Base-by-base conservation (phyloP, 371 early-diverging fungal species). In the Mortierella sp. region DNA sequence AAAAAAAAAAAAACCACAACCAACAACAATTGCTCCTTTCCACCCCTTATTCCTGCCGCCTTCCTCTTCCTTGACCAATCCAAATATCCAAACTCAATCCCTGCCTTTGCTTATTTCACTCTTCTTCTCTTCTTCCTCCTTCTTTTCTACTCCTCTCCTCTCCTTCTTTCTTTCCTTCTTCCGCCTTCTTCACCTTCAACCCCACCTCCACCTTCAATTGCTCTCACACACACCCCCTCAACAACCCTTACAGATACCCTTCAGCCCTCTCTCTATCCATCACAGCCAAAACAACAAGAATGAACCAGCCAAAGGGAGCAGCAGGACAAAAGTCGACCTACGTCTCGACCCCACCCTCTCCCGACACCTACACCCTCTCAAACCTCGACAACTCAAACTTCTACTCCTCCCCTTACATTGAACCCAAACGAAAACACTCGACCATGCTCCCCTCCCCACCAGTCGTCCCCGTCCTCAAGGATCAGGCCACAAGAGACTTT, bases 401-500 rank as follows among this genome's bases (percentile, higher is more conserved):
- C 32, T 84, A 80, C 75, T 27, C 78, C n/a, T 78, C 80, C 0
- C 84, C 84, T 3, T 58, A 54, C 44, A 77, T 84, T 29, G 78
- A 77, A 0, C 75, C 46, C 44, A 80, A 80, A 70, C 70, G 56
- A 38, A 79, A 81, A 54, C 35, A 68, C 68, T 46, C 72, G 11
- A 43, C 78, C 6, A 72, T 77, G 51, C 55, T 84, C 29, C 81
- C 80, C 12, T 80, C 84, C 14, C 80, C 84, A 0, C 77, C 84
- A 5, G 75, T 70, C 27, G 24, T 73, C 27, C 56, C 70, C 16
- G 10, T 55, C 14, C n/a, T 58, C 51, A 51, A 51, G 24, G 70
- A 48, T 48, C 78, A 75, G 32, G 81, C 78, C 0, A 27, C 73
- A 60, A 77, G 75, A 44, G 38, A 72, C 21, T 76, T 79, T n/a